A percentile compares a stretch with the other conserved stretches of the same genome.
Evolutionary conservation across 805 yeast species (phyloP).

Genomic region (Yarrowia yakushimensis): DNA sequence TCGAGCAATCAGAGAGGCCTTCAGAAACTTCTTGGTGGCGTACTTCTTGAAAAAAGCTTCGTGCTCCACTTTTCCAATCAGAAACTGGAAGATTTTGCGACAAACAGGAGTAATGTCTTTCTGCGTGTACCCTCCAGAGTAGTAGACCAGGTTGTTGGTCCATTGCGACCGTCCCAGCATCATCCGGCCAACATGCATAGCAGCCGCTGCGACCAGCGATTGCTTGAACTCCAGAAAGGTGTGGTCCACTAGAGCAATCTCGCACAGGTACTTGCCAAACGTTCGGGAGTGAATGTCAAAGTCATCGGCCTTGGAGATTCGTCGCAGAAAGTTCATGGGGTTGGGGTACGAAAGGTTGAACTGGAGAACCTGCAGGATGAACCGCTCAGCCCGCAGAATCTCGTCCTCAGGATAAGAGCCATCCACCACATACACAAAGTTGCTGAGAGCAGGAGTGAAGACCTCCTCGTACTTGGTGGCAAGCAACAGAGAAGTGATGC

Average conservation of each 20-base stretch:
- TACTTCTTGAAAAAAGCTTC: slow-evolving; percentile 93
- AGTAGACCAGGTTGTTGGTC: slow-evolving; percentile 84
- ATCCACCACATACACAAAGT: slow-evolving; percentile 84
- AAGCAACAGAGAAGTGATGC: slow-evolving; percentile 79
- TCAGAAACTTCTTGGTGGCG: slow-evolving; percentile 82
- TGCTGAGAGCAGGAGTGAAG: slow-evolving; percentile 76
- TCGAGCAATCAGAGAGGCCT: slow-evolving; percentile 43
- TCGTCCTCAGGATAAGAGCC: slow-evolving; percentile 79
- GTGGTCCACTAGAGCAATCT: slow-evolving; percentile 71
- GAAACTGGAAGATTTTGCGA: slow-evolving; percentile 69
- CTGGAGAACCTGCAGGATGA: slow-evolving; percentile 63
- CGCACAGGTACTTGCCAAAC: slow-evolving; percentile 78
- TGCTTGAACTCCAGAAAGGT: slow-evolving; percentile 71
- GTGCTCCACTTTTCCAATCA: slow-evolving; percentile 74
- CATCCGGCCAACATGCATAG: slow-evolving; percentile 77
- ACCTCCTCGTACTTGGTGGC: slow-evolving; percentile 96
- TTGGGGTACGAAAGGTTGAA: slow-evolving; percentile 81
- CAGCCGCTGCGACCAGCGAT: slow-evolving; percentile 77
- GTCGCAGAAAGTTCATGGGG: slow-evolving; percentile 83
- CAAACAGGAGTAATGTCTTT: slow-evolving; percentile 69
- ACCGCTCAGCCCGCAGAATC: slow-evolving; percentile 78
- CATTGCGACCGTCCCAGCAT: slow-evolving; percentile 67
- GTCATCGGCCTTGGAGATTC: slow-evolving; percentile 87
- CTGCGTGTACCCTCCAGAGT: slow-evolving; percentile 84
- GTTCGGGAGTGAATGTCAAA: slow-evolving; percentile 82